phyloP scores from a whole-genome alignment of 2,329 filamentous ascomycete genomes.

The Aureobasidium namibiae region DNA sequence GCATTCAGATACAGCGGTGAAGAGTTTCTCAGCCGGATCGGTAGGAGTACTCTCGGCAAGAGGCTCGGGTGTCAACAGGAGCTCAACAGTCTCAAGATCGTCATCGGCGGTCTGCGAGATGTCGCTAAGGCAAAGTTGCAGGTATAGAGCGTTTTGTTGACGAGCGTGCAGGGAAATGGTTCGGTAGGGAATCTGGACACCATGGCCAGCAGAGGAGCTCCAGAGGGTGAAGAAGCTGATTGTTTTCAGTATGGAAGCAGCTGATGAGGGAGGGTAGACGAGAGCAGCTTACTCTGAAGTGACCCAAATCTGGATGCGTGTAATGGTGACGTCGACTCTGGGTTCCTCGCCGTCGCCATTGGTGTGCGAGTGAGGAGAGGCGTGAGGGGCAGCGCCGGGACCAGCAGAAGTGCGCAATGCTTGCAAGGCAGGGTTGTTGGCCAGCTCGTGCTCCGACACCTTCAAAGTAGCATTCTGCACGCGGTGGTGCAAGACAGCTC shows the following conservation, averaged over 20 bases:
- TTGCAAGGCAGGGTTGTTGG: constrained; percentile 38
- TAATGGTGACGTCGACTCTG: constrained; percentile 23
- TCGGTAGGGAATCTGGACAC: constrained; percentile 65
- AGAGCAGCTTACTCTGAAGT: constrained; percentile 33
- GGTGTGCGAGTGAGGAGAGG: constrained; percentile 14
- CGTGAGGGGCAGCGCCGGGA: constrained; percentile 25
- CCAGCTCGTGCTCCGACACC: constrained; percentile 47
- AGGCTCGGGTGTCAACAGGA: constrained; percentile 53
- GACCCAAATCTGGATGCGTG: constrained; percentile 40
- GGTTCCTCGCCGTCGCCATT: constrained; percentile 17
- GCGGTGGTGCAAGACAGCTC: constrained; percentile 62
- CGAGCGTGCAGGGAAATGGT: constrained; percentile 68
- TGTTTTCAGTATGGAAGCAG: background rate
- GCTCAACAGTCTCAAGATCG: constrained; percentile 54
- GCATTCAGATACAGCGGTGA: constrained; percentile 63
- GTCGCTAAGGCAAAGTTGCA: constrained; percentile 59
- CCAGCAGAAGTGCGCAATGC: constrained; percentile 35
- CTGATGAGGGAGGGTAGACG: background rate
- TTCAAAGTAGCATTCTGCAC: constrained; percentile 49
- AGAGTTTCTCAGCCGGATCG: constrained; percentile 44
- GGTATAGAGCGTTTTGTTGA: constrained; percentile 55
- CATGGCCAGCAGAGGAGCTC: constrained; percentile 48
- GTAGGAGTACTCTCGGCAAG: constrained; percentile 14
- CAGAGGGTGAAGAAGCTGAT: constrained; percentile 54
- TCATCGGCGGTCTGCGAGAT: constrained; percentile 53